These are phyloP conservation scores for Apiotrichum porosum DNA, from an alignment of 1,284 basidiomycete species.

Conservation along the genomic window DNA sequence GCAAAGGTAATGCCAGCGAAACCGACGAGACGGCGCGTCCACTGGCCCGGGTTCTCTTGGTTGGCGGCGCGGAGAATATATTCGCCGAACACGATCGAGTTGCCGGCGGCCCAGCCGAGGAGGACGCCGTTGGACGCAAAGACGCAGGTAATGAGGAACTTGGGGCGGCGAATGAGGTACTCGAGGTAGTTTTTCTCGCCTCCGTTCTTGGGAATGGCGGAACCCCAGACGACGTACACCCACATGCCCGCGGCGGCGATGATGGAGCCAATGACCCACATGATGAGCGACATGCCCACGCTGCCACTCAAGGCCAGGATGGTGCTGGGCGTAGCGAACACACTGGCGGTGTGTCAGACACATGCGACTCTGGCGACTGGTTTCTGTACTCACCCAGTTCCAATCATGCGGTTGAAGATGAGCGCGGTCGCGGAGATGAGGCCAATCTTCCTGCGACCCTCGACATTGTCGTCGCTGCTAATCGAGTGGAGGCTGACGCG, in stretches of 20 bases:
- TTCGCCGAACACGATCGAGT: conserved; percentile 16
- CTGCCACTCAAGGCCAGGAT: conserved; percentile 13
- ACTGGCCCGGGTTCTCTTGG: conserved; percentile 10
- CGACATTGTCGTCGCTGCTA: background rate
- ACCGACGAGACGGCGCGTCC: conserved; percentile 11
- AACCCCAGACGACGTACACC: conserved; percentile 26
- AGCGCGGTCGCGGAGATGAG: conserved; percentile 8
- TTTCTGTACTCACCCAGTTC: conserved; percentile 5
- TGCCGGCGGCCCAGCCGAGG: conserved; percentile 17
- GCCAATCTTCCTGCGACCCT: conserved; percentile 10
- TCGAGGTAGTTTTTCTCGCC: conserved; percentile 26
- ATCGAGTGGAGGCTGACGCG: background rate
- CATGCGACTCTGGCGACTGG: no score
- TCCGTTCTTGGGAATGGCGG: conserved; percentile 19
- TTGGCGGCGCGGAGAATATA: conserved; percentile 15
- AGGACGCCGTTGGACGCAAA: conserved; percentile 20
- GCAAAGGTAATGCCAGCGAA: conserved; percentile 11
- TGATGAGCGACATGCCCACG: conserved; percentile 19
- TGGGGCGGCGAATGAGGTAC: conserved; percentile 15
- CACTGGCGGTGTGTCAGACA: no score
- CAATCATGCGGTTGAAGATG: conserved; percentile 17
- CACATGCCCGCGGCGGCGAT: conserved; percentile 27
- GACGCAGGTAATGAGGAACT: conserved; percentile 13
- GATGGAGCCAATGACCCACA: conserved; percentile 29
- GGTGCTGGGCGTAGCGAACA: conserved; percentile 16